Base-by-base conservation (phyloP, 306 rosid species). In the Macrotyloma uniflorum region DNA sequence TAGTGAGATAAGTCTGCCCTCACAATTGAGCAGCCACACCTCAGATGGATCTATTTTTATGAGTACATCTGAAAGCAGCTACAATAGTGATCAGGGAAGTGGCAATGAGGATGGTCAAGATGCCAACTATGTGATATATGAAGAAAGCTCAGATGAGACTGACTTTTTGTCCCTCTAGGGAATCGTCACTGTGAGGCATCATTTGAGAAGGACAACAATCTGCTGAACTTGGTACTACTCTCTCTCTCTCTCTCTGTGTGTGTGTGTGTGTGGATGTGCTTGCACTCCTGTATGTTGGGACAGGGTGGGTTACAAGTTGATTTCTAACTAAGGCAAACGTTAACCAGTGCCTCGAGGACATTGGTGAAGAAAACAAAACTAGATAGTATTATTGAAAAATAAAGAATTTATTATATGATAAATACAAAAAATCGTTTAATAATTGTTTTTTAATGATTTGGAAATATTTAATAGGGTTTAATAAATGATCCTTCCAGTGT, bases 101-200 rank as follows among this genome's bases (percentile, higher is more conserved):
- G 98, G 98, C 76, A 92, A 94, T 24, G 98, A 95, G 89, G 98
- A 93, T 84, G 91, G 89, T 50, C 91, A 85, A 79, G 96, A 89
- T 70, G 88, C 80, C 42, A 80, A 86, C 74, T 86, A 70, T 59
- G 85, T 84, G 67, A 55, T 90, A 46, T 95, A 80, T 69, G 97
- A 87, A 81, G 97, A 88, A 84, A 95, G 98, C 82, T 93, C 99
- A 7, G 99, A 95, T 30, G 99, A 93, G 89, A 86, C 87, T 63
- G 95, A 92, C 80, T 83, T 79, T 78, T 77, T 90, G 83, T 45
- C 82, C 50, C 51, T 75, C 79, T 88, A 91, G 91, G 67, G 54
- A 66, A 23, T 79, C 70, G 23, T 67, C 51, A 14, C 16, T 53
- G 57, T 32, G 22, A n/a, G 77, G 81, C 84, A 46, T 66, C 64